Conservation (phyloP, 345 rosid genomes). For the Heritiera littoralis region DNA sequence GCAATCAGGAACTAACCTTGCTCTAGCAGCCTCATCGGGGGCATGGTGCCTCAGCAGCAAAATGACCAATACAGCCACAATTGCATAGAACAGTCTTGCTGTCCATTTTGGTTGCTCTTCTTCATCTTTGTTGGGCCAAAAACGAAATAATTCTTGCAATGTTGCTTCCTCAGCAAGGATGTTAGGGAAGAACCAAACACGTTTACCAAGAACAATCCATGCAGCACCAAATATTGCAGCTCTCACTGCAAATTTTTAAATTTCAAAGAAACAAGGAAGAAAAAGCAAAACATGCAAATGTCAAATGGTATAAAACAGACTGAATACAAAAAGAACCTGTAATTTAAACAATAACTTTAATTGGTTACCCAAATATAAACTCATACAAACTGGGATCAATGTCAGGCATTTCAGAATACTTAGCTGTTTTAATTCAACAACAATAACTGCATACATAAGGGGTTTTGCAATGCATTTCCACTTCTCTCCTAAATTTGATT, state of each 20-base stretch:
- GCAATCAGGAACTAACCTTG: conserved; percentile 56
- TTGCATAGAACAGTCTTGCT: conserved; percentile 85
- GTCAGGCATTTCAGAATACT: not conserved
- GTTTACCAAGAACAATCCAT: conserved; percentile 83
- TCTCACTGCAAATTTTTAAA: conserved; percentile 62
- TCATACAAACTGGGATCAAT: not conserved
- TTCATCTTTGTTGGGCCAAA: conserved; percentile 97
- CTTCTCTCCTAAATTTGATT: not conserved
- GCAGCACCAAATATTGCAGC: conserved; percentile 74
- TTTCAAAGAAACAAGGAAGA: not conserved
- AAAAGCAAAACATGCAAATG: conserved; percentile 8
- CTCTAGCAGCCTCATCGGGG: conserved; percentile 99
- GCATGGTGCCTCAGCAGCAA: conserved; percentile 92
- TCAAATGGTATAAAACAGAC: not conserved
- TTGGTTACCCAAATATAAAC: not conserved
- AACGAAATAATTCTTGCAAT: conserved; percentile 84
- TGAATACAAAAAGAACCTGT: not conserved
- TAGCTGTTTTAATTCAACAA: not conserved
- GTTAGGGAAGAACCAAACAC: conserved; percentile 95
- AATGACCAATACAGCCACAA: conserved; percentile 73
- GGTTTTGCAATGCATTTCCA: not conserved
- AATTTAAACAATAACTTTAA: not conserved
- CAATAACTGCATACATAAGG: not conserved
- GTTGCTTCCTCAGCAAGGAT: conserved; percentile 99
- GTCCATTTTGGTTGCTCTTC: conserved; percentile 98